These are phyloP conservation scores for Pinus tabuliformis DNA, from an alignment of 75 land plant species.

Conservation along the genomic window DNA sequence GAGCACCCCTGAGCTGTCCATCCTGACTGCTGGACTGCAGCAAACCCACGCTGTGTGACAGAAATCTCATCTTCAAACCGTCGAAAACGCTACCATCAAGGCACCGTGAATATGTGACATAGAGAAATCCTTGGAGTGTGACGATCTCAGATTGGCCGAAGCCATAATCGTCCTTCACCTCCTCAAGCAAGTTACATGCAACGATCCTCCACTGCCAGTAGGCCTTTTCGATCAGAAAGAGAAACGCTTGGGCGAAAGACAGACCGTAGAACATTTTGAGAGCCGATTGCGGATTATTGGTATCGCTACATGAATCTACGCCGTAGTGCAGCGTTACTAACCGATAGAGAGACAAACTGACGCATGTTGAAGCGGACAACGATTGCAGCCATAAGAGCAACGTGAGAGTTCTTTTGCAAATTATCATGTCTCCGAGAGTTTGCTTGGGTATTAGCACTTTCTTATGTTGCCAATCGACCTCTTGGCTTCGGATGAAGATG, in stretches of 20 bases:
- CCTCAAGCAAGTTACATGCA: slow-evolving; percentile 22
- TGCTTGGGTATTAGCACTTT: not conserved
- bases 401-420: slow-evolving; percentile 44
- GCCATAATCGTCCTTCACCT: too few relatives aligned
- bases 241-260: slow-evolving; percentile 55
- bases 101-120: too few relatives aligned
- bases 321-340: slow-evolving; percentile 52
- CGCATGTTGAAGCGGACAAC: slow-evolving; percentile 39
- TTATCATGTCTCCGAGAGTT: not conserved
- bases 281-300: not conserved
- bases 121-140: slow-evolving; percentile 51
- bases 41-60: too few relatives aligned
- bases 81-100: too few relatives aligned
- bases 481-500: slow-evolving; percentile 16
- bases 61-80: too few relatives aligned
- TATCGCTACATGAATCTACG: slow-evolving; percentile 27
- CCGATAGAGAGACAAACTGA: slow-evolving; percentile 56
- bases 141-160: not conserved
- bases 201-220: slow-evolving; percentile 74
- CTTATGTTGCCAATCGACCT: slow-evolving; percentile 32
- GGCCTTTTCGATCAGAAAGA: slow-evolving; percentile 69
- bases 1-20: slow-evolving; percentile 65
- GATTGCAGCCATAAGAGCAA: slow-evolving; percentile 35
- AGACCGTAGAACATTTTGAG: slow-evolving; percentile 55
- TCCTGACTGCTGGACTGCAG: slow-evolving; percentile 32